phyloP scores from a whole-genome alignment of 495 filamentous ascomycete genomes.

The Tuber calosporum region DNA sequence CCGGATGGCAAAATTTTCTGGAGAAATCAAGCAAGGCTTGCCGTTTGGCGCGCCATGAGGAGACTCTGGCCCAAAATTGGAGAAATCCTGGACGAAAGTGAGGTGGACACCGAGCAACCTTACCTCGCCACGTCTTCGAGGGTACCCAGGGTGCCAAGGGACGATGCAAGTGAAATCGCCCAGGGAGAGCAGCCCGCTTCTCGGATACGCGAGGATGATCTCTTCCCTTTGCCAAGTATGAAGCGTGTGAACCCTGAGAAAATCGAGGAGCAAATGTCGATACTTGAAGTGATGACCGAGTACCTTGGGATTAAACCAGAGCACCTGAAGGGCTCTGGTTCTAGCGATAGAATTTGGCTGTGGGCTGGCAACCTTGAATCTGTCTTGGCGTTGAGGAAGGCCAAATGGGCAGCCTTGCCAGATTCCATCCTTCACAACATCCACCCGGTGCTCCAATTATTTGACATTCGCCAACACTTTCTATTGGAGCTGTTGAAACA shows the following conservation, averaged over 20 bases:
- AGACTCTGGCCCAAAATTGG: conserved; percentile 32
- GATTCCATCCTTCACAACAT: conserved; percentile 32
- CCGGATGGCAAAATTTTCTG: conserved; percentile 29
- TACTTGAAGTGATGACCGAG: conserved; percentile 29
- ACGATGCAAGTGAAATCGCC: background rate
- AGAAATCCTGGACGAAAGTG: conserved; percentile 24
- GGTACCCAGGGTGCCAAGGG: background rate
- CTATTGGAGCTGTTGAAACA: conserved; percentile 31
- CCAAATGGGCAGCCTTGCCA: conserved; percentile 13
- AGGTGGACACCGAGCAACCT: conserved; percentile 12
- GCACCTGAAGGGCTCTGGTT: conserved; percentile 26
- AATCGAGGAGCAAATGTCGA: conserved; percentile 23
- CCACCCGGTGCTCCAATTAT: conserved; percentile 30
- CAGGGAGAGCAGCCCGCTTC: conserved; percentile 14
- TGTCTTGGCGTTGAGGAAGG: conserved; percentile 26
- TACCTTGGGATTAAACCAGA: conserved; percentile 29
- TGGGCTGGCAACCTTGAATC: conserved; percentile 34
- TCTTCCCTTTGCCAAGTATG: conserved; percentile 34
- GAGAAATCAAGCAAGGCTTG: conserved; percentile 30
- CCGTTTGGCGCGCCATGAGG: conserved; percentile 35
- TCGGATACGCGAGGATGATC: conserved; percentile 28
- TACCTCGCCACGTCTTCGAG: background rate
- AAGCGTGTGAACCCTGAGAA: conserved; percentile 32
- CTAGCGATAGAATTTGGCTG: conserved; percentile 23
- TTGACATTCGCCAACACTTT: conserved; percentile 33